Conservation (phyloP, 345 rosid species). For the Psidium friedrichsthalianum region DNA sequence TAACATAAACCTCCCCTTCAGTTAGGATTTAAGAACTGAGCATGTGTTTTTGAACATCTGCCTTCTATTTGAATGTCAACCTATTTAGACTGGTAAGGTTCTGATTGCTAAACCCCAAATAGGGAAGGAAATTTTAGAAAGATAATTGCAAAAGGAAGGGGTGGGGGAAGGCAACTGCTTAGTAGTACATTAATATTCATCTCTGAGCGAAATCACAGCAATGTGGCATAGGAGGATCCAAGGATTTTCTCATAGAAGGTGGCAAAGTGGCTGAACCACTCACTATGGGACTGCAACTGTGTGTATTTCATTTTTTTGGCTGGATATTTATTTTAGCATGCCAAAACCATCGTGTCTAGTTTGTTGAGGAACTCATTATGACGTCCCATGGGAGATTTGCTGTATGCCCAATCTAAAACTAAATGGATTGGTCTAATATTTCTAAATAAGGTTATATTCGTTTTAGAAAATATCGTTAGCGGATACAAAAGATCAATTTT, state of each 20-base stretch:
- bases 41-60: not conserved
- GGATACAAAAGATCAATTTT: not conserved
- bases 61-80: not conserved
- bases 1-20: not conserved
- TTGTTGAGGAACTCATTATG: not conserved
- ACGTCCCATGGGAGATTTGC: not conserved
- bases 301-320: not conserved
- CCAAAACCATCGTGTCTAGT: not conserved
- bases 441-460: not conserved
- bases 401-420: not conserved
- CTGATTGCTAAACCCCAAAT: not conserved
- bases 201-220: not conserved
- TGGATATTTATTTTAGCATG: not conserved
- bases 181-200: not conserved
- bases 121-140: not conserved
- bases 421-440: not conserved
- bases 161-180: not conserved
- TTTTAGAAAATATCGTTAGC: not conserved
- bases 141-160: not conserved
- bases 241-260: not conserved
- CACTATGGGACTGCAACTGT: not conserved
- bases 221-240: not conserved
- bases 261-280: not conserved
- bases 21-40: not conserved
- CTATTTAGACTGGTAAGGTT: not conserved